Percentiles rank a stretch among this genome's conserved stretches.
These are phyloP conservation scores for Chaetomium sp. DNA, from an alignment of 2,329 filamentous ascomycete genomes.

Conservation along the genomic window DNA sequence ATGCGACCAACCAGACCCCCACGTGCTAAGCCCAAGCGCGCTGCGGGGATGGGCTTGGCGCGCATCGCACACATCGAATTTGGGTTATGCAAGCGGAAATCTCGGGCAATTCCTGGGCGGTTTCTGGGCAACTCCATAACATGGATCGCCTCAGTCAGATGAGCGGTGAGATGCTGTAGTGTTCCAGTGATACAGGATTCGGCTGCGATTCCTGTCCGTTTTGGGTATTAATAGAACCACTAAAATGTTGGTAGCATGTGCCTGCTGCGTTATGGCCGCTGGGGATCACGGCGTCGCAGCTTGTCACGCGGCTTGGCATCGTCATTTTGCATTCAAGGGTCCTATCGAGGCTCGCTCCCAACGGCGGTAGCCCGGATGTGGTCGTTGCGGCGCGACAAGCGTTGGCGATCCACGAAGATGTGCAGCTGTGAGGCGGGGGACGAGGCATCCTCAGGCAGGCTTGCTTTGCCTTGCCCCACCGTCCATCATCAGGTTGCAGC, in stretches of 20 bases:
- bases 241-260: not conserved
- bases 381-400: constrained; percentile 10
- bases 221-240: constrained; percentile 14
- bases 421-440: constrained; percentile 17
- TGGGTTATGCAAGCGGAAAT: not conserved
- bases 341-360: constrained; percentile 1
- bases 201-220: constrained; percentile 3
- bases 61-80: not conserved
- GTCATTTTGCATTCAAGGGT: constrained; percentile 25
- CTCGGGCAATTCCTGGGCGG: not conserved
- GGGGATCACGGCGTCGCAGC: not conserved
- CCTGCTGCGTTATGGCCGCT: not conserved
- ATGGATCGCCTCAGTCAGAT: constrained; percentile 14
- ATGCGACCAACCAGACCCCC: not conserved
- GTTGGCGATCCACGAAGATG: constrained; percentile 14
- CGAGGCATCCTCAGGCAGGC: constrained; percentile 7
- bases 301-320: constrained; percentile 18
- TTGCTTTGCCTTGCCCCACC: constrained; percentile 1
- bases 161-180: constrained; percentile 19
- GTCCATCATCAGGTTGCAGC: constrained; percentile 5
- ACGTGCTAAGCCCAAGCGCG: not conserved
- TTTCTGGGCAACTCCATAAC: not conserved
- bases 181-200: constrained; percentile 7
- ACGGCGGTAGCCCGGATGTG: constrained; percentile 5
- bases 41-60: not conserved